phyloP scores from a whole-genome alignment of 192 early-diverging fungal genomes.

The Backusella psychrophila region DNA sequence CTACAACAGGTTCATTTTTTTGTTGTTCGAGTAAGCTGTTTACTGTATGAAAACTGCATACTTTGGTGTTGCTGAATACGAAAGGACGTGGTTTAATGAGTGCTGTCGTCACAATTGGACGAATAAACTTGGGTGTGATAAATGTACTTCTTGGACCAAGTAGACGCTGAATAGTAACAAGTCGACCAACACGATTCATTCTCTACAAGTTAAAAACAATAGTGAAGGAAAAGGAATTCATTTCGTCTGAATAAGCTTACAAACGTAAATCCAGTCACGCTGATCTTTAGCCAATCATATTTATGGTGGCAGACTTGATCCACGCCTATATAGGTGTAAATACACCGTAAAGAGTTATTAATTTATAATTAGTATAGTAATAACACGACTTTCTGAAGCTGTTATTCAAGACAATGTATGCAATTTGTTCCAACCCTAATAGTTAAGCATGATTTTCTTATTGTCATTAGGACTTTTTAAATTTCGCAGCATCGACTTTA shows the following conservation, averaged over 20 bases:
- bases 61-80: background rate
- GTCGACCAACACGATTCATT: background rate
- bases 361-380: too few relatives aligned
- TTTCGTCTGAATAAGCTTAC: background rate
- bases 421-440: too few relatives aligned
- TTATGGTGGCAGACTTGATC: background rate
- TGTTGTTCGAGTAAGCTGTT: background rate
- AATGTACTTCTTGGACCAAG: background rate
- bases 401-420: too few relatives aligned
- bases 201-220: background rate
- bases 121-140: background rate
- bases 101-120: background rate
- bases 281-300: background rate
- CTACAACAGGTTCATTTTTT: background rate
- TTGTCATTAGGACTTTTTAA: background rate
- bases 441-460: background rate
- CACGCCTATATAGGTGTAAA: too few relatives aligned
- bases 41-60: background rate
- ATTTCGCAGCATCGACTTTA: background rate
- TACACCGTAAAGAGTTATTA: too few relatives aligned
- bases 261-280: background rate
- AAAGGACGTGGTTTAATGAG: background rate
- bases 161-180: background rate
- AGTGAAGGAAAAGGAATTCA: background rate
- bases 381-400: too few relatives aligned